A percentile compares a stretch with the other conserved stretches of the same genome.
These are phyloP conservation scores for Ascocoryne sarcoides DNA, from an alignment of 2,329 filamentous ascomycete genomes.

Conservation along the genomic window DNA sequence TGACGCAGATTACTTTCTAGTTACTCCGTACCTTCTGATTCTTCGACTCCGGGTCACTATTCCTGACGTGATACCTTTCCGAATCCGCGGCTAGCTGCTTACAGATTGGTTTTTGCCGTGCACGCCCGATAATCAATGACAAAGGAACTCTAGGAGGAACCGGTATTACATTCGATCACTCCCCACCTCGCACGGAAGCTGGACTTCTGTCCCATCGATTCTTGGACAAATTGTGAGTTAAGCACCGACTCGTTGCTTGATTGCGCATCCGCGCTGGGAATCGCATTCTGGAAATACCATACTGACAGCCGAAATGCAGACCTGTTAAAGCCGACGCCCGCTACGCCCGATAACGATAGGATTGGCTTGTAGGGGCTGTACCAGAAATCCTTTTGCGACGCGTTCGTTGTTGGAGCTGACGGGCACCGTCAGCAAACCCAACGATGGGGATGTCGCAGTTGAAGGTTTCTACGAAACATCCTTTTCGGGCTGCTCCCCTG, in stretches of 20 bases:
- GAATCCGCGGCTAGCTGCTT: neutral
- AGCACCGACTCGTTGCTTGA: conserved; percentile 3
- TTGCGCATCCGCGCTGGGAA: neutral
- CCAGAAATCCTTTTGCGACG: too few species aligned
- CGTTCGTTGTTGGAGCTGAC: too few species aligned
- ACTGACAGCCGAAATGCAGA: neutral
- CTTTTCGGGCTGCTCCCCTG: conserved; percentile 10
- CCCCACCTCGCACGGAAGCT: conserved; percentile 18
- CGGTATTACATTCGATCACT: neutral
- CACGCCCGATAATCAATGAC: neutral
- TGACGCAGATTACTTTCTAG: too few species aligned
- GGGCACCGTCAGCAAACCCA: too few species aligned
- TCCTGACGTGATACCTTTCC: too few species aligned
- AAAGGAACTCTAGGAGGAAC: conserved; percentile 1
- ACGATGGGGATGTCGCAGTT: conserved; percentile 25
- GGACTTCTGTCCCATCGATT: conserved; percentile 19
- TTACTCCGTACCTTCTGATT: too few species aligned
- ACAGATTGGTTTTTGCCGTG: neutral
- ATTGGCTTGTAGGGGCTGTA: neutral
- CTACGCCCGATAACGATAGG: too few species aligned
- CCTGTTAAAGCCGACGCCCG: neutral
- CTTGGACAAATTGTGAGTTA: conserved; percentile 10
- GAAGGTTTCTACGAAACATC: conserved; percentile 19
- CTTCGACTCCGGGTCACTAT: too few species aligned
- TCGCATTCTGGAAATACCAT: neutral